phyloP scores from a whole-genome alignment of 2,329 filamentous ascomycete genomes.

The Alternaria incomplexa region DNA sequence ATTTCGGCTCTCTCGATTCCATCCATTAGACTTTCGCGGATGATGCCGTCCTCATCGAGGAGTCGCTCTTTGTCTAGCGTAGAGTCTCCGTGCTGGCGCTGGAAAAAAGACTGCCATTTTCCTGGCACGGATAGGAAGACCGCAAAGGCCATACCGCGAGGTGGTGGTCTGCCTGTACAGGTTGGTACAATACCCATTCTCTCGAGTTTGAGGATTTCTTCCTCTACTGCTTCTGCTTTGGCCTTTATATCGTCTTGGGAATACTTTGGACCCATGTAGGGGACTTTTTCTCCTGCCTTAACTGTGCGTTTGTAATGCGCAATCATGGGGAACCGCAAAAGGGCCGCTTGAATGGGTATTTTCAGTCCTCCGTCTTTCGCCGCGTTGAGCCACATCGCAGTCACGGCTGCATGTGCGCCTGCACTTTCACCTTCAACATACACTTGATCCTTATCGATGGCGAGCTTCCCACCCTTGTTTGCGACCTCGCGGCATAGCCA shows the following conservation, averaged over 20 bases:
- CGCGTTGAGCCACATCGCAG: neutral
- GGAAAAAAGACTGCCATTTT: neutral
- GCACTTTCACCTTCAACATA: conserved; percentile 2
- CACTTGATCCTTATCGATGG: neutral
- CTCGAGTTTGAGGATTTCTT: neutral
- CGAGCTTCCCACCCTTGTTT: neutral
- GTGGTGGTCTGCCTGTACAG: neutral
- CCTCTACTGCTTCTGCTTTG: neutral
- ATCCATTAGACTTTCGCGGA: neutral
- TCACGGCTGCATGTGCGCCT: neutral
- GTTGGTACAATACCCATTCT: neutral
- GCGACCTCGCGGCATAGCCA: neutral
- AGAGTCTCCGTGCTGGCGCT: neutral
- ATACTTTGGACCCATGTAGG: neutral
- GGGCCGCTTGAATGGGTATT: neutral
- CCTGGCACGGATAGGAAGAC: neutral
- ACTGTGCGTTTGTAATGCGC: neutral
- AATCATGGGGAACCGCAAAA: conserved; percentile 1
- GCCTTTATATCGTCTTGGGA: too few relatives aligned
- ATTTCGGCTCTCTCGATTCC: neutral
- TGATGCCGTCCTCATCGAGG: too few relatives aligned
- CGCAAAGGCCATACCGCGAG: neutral
- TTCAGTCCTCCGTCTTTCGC: neutral
- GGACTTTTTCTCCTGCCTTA: neutral
- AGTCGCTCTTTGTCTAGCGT: too few relatives aligned